These are phyloP conservation scores for Symbiodinium natans DNA, from an alignment of 73 alveolate species.

Conservation along the genomic window DNA sequence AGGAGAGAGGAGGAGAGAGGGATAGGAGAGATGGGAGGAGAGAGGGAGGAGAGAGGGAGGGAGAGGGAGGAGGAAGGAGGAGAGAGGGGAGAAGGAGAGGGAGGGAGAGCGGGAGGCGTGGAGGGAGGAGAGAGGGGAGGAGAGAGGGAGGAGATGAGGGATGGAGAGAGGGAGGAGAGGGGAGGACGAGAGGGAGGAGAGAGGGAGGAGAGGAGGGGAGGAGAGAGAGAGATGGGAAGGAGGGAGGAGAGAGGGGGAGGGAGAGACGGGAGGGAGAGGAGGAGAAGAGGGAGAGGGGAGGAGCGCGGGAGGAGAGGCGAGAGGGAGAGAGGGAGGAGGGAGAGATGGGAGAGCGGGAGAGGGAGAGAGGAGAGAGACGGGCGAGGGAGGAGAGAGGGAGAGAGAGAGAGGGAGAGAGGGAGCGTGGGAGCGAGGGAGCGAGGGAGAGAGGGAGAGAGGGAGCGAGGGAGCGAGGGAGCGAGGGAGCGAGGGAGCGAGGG, in stretches of 20 bases:
- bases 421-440: too few species aligned
- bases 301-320: neutral
- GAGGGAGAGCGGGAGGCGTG: neutral
- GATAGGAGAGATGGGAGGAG: too few species aligned
- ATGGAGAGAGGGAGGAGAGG: neutral
- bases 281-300: neutral
- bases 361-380: too few species aligned
- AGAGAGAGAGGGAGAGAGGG: neutral
- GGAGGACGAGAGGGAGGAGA: neutral
- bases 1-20: too few species aligned
- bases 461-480: neutral
- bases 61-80: neutral
- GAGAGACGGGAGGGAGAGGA: too few species aligned
- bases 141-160: neutral
- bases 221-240: neutral
- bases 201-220: neutral
- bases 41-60: neutral
- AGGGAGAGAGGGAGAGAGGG: too few species aligned
- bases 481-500: neutral
- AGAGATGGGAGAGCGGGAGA: neutral
- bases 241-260: neutral
- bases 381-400: too few species aligned
- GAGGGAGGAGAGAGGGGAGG: neutral
- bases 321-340: neutral
- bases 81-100: neutral